A percentile compares a stretch with the other conserved stretches of the same genome.
phyloP scores from a whole-genome alignment of 371 early-diverging fungal genomes.

The Lichtheimia corymbifera region DNA sequence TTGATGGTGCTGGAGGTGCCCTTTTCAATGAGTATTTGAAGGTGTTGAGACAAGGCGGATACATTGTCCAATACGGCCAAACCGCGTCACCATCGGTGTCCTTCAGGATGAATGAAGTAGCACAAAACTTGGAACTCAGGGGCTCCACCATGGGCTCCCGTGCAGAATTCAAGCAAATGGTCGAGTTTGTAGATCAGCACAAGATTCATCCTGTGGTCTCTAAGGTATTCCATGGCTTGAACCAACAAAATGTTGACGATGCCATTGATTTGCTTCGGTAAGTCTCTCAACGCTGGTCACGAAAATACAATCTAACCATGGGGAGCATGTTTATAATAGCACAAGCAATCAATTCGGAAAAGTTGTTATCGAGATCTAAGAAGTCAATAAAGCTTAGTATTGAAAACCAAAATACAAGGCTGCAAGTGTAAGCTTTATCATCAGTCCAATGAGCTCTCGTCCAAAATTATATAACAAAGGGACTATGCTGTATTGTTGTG shows the following conservation, averaged over 20 bases:
- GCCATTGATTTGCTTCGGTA: conserved; percentile 15
- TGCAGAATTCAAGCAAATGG: conserved; percentile 64
- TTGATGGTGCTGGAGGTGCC: conserved; percentile 73
- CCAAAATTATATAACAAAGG: too few species aligned
- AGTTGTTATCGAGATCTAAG: neutral
- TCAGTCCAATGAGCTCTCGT: too few species aligned
- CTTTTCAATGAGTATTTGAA: conserved; percentile 33
- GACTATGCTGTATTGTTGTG: too few species aligned
- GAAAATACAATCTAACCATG: neutral
- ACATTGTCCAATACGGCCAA: conserved; percentile 30
- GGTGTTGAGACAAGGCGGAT: conserved; percentile 54
- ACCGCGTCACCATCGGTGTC: conserved; percentile 24
- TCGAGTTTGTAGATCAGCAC: conserved; percentile 55
- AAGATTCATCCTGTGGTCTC: conserved; percentile 64
- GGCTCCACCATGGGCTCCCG: conserved; percentile 72
- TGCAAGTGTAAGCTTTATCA: too few species aligned
- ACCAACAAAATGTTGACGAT: conserved; percentile 39
- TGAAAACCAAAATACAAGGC: too few species aligned
- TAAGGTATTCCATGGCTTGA: conserved; percentile 57
- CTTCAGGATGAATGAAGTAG: conserved; percentile 44
- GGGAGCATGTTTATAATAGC: neutral
- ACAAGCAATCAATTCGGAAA: neutral
- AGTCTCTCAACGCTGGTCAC: neutral
- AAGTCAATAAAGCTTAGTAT: neutral
- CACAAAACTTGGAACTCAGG: conserved; percentile 58